A percentile compares a stretch with the other conserved stretches of the same genome.
These are phyloP conservation scores for Aspergillus glaucus DNA, from an alignment of 2,329 filamentous ascomycete genomes.

Conservation along the genomic window DNA sequence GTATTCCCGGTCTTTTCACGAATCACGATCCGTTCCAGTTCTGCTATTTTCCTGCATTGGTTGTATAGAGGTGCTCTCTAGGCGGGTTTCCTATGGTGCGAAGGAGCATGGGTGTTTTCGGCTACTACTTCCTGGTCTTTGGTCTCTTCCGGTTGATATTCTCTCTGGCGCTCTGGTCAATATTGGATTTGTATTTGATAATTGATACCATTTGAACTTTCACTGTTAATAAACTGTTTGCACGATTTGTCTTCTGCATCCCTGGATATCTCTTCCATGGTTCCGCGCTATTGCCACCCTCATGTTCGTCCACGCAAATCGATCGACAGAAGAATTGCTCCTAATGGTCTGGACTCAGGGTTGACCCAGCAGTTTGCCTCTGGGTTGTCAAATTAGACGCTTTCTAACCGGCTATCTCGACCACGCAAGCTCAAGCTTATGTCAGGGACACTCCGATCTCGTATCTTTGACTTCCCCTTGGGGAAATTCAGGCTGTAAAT, in stretches of 20 bases:
- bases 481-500: constrained; percentile 3
- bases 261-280: not conserved
- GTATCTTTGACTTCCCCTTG: not conserved
- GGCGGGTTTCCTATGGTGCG: not conserved
- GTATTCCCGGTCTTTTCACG: constrained; percentile 5
- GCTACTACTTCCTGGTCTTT: not conserved
- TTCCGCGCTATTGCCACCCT: not conserved
- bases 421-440: too few relatives aligned
- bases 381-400: too few relatives aligned
- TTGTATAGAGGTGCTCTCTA: not conserved
- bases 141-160: not conserved
- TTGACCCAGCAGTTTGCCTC: not conserved
- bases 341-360: not conserved
- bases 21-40: constrained; percentile 1
- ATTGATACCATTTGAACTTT: constrained; percentile 4
- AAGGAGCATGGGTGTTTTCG: not conserved
- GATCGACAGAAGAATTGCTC: not conserved
- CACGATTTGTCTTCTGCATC: not conserved
- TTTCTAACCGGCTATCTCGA: too few relatives aligned
- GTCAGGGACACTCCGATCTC: too few relatives aligned
- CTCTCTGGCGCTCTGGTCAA: not conserved
- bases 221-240: not conserved
- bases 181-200: not conserved
- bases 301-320: not conserved
- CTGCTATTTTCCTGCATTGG: not conserved